Evolutionary conservation across 1,139 yeast species (phyloP), one percentile per base, ranked within the genome.

Genomic region (Arxiozyma slooffiae): DNA sequence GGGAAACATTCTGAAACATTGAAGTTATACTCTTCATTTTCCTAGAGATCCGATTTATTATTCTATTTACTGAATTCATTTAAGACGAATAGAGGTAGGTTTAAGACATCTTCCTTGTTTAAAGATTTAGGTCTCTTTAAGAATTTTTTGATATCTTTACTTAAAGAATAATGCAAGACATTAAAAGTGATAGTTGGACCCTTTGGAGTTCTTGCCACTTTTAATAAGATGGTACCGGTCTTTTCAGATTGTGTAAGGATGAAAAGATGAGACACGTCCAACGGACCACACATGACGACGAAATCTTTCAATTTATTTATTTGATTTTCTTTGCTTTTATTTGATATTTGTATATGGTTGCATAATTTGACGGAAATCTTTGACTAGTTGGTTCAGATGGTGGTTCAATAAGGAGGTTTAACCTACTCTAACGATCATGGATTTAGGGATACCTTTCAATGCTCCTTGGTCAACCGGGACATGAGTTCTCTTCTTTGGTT

Each of bases 281-380:
- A 74, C 8, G 98, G 97, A 4, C 98, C 98, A 39, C 97, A 89
- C 97, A 92, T 90, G 22, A 89, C 96, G 20, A 90, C 78, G 61
- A 86, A 92, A 69, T 92, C 98, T 67, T 85, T 85, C 57, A 92
- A 74, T 63, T 82, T 84, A 74, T 63, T 82, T 84, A 67, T 94
- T 94, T 45, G 87, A 75, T 67, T 87, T 87, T 49, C 97, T 75
- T 69, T 94, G 98, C 58, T 83, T 77, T 55, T 94, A 76, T 59
- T 81, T 85, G 60, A 88, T 81, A 18, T 97, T 97, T 4, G 99
- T 92, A 62, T 92, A 95, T 26, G 99, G 99, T 66, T 88, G 94
- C 97, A 92, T 89, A 56, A 88, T 80, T 56, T 78, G 79, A 65
- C 99, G 78, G 68, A 90, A 82, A 67, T 92, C 99, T 56, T 77